Evolutionary conservation across 2,329 filamentous ascomycete genomes (phyloP).

Genomic region (Curvularia sp.): DNA sequence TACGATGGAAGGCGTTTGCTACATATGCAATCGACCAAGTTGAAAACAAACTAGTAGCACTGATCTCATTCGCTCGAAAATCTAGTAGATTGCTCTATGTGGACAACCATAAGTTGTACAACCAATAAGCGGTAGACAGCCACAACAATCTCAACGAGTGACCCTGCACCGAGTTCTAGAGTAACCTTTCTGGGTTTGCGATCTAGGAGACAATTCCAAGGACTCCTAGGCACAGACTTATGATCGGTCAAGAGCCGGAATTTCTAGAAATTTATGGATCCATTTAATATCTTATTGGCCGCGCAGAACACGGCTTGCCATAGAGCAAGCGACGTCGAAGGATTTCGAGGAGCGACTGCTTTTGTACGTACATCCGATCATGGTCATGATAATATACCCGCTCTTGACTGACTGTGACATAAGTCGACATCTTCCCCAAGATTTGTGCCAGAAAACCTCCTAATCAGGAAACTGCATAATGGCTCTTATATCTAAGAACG

Average conservation of each 20-base stretch:
- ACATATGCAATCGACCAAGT: neutral
- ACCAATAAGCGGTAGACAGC: no score
- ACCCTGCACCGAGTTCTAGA: no score
- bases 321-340: neutral
- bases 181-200: no score
- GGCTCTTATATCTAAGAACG: conserved; percentile 14
- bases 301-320: no score
- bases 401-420: neutral
- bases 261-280: no score
- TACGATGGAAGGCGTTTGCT: neutral
- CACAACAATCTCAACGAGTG: no score
- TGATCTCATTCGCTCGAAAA: neutral
- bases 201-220: no score
- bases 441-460: neutral
- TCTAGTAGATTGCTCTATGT: no score
- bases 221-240: no score
- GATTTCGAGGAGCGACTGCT: neutral
- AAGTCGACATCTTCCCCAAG: neutral
- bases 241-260: no score
- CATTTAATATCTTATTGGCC: no score
- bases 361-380: neutral
- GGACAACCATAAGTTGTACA: no score
- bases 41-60: neutral
- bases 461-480: conserved; percentile 4
- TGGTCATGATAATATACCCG: neutral